Percentiles rank a stretch among this genome's conserved stretches.
These are phyloP conservation scores for Cymbopogon flexuosus DNA, from an alignment of 202 grass and related monocot genomes.

Conservation along the genomic window DNA sequence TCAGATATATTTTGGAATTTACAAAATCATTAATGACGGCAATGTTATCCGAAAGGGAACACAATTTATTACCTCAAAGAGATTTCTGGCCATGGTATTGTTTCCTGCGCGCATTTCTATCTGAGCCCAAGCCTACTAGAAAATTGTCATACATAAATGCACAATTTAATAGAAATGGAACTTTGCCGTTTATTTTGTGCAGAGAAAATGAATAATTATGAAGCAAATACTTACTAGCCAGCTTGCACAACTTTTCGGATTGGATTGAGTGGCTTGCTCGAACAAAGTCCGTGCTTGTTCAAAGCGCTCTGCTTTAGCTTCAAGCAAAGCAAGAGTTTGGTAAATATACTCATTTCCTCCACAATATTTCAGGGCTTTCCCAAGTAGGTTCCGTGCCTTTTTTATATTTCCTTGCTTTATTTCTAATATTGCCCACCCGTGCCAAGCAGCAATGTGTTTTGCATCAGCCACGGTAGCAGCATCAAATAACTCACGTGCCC, in stretches of 20 bases:
- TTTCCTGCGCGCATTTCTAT: constrained; percentile 87
- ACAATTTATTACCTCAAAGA: constrained; percentile 78
- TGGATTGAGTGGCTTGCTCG: constrained; percentile 76
- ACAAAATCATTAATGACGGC: not conserved
- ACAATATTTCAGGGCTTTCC: constrained; percentile 79
- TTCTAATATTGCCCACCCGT: constrained; percentile 95
- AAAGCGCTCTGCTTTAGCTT: constrained; percentile 81
- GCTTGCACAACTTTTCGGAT: constrained; percentile 96
- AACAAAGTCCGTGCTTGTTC: constrained; percentile 74
- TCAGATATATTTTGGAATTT: not conserved
- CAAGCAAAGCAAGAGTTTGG: constrained; percentile 94
- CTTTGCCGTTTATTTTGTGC: not conserved
- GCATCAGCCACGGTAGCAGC: constrained; percentile 85
- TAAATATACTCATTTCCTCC: constrained; percentile 99
- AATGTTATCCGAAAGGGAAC: constrained; percentile 33
- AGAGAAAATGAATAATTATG: constrained; percentile 16
- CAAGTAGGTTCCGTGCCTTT: constrained; percentile 84
- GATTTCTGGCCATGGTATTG: constrained; percentile 67
- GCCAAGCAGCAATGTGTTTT: constrained; percentile 87
- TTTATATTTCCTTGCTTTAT: constrained; percentile 93
- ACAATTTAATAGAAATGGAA: not conserved
- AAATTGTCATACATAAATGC: constrained; percentile 35
- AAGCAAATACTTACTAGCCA: constrained; percentile 87
- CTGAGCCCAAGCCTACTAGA: constrained; percentile 93
- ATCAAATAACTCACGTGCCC: constrained; percentile 89